phyloP scores from a whole-genome alignment of 106 monocot genomes.

The Dendrobium huoshanense region DNA sequence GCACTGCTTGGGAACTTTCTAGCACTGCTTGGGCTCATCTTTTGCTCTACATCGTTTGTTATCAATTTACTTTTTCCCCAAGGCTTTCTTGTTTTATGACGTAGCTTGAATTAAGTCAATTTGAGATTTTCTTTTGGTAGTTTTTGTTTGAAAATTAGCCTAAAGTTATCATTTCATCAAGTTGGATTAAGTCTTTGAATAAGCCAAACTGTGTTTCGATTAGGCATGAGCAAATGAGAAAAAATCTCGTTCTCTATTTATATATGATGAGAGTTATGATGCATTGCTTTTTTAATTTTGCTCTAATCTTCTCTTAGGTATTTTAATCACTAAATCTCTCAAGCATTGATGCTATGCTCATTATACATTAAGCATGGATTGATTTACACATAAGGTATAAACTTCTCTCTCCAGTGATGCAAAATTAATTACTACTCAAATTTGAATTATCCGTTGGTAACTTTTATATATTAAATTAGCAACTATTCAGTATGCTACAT shows the following conservation, averaged over 20 bases:
- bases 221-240: neutral
- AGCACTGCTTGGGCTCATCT: conserved; percentile 33
- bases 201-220: neutral
- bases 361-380: no score
- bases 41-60: conserved; percentile 19
- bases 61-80: conserved; percentile 17
- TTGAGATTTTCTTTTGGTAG: neutral
- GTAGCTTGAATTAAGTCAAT: neutral
- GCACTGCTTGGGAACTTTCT: conserved; percentile 42
- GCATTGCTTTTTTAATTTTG: neutral
- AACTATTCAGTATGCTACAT: no score
- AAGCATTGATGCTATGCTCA: no score
- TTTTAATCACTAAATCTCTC: no score
- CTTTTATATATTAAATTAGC: no score
- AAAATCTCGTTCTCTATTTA: neutral
- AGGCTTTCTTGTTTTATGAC: neutral
- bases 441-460: no score
- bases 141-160: neutral
- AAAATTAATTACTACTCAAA: no score
- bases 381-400: no score
- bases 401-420: no score
- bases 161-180: neutral
- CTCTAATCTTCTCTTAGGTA: neutral
- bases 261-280: no score
- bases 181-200: neutral